Base-by-base conservation (phyloP, 192 early-diverging fungal genomes). In the Rhizophlyctis rosea region DNA sequence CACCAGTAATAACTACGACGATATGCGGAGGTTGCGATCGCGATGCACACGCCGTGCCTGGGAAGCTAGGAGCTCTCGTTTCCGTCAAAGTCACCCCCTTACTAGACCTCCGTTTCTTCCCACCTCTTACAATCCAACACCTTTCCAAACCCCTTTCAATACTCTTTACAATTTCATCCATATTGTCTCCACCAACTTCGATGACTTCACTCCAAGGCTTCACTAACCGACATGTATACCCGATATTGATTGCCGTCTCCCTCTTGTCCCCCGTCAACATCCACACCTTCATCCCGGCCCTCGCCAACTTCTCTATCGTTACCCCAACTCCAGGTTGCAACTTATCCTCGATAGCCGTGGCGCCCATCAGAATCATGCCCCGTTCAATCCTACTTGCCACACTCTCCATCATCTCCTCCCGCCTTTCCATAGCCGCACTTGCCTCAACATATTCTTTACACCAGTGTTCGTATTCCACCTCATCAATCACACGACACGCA, bases 181-280 rank as follows among this genome's bases (percentile, higher is more conserved):
- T n/a, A n/a, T n/a, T n/a, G n/a, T n/a, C n/a, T n/a, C n/a, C n/a
- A n/a, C n/a, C n/a, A n/a, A n/a, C n/a, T n/a, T n/a, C n/a, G n/a
- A n/a, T n/a, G n/a, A n/a, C n/a, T n/a, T n/a, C n/a, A n/a, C n/a
- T n/a, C n/a, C n/a, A n/a, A n/a, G n/a, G 47, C 49, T 68, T 69
- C 34, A 86, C 63, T 1, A 86, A 62, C 60, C 82, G 76, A 61
- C 75, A 78, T 16, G 84, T 61, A 80, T 95, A 97, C 2, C 94
- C 94, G 73, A 98, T 97, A 70, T 97, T 97, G 76, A 98, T 97
- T 16, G 96, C 96, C 0, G 96, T 98, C 73, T 98, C 96, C 76
- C 96, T 73, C 68, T 98, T 98, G 76, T 98, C 96, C 31, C 96
- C 96, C 0, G 96, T 98, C 54, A 98, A 72, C 1, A 98, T 94